Evolutionary conservation across 2,329 filamentous ascomycete species (phyloP), one percentile per base, ranked within the genome.

Genomic region (Fusarium dlaminii): DNA sequence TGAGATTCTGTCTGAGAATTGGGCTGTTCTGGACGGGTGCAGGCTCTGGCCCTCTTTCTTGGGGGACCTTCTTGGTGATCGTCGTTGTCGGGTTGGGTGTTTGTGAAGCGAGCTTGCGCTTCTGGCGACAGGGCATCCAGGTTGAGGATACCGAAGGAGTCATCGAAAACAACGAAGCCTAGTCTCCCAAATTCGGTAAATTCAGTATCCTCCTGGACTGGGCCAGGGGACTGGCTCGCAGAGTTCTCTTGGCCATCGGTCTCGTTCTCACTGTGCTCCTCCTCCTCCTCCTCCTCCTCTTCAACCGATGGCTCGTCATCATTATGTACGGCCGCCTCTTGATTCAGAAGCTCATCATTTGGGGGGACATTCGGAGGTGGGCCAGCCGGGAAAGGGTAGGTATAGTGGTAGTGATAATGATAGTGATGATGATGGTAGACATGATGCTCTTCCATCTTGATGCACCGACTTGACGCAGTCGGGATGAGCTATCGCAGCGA

Each of bases 21-120:
- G 9, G 14, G 18, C 5, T 17, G 45, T 9, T 9, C 20, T 1
- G 9, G 14, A 0, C 0, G 0, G 29, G 4, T 0, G 5, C 29
- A 5, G 3, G 46, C 14, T 51, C 29, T 51, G 22, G 22, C 48
- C 3, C 7, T n/a, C 10, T 49, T 49, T 30, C 46, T 30, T 6
- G 22, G 29, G 8, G 11, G 46, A 2, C 46, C 46, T 0, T 49
- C 29, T 18, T 5, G 0, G 8, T 49, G 46, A 32, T 49, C 5
- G 0, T 18, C 5, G 11, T 2, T n/a, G 5, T 3, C 32, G 22
- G 10, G 1, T 3, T 49, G 14, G 1, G 20, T 3, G 20, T 13
- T 18, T 18, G 20, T 6, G 0, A 0, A 55, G 52, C 27, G 37
- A 32, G 27, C 9, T 5, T 24, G 37, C 0, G 37, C 18, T 42